Conservation (phyloP, 129 eudicot genomes). For the Chrysanthemum lavandulifolium region DNA sequence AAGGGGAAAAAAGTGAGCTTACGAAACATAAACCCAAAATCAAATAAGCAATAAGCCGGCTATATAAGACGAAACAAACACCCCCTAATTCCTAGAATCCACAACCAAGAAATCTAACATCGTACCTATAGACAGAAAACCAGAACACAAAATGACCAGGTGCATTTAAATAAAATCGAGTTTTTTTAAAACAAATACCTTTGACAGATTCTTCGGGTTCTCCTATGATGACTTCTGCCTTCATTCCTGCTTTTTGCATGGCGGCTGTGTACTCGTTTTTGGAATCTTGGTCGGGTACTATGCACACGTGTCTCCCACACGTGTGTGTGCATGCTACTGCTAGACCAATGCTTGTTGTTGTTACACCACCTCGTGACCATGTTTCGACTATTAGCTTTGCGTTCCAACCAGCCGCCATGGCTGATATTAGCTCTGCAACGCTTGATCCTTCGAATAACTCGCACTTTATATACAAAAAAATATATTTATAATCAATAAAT, state of each 20-base stretch:
- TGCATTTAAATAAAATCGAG: no score
- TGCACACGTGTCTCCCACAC: slow-evolving; percentile 68
- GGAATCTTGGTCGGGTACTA: slow-evolving; percentile 67
- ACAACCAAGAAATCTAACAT: no score
- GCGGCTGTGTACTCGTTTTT: slow-evolving; percentile 40
- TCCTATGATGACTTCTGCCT: slow-evolving; percentile 55
- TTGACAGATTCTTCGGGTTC: slow-evolving; percentile 55
- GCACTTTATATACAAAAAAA: slow-evolving; percentile 35
- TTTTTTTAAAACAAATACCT: no score
- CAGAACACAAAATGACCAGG: no score
- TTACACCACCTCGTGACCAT: no score
- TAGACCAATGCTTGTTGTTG: slow-evolving; percentile 50
- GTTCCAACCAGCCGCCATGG: slow-evolving; percentile 98
- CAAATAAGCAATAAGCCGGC: no score
- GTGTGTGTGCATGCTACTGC: slow-evolving; percentile 65
- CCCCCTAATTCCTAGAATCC: no score
- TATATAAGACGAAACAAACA: no score
- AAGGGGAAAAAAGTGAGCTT: no score
- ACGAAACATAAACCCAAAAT: no score
- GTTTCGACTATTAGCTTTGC: slow-evolving; percentile 55
- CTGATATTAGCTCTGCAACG: slow-evolving; percentile 83
- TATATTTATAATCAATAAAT: slow-evolving; percentile 29
- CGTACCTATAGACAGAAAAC: no score
- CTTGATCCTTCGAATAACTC: slow-evolving; percentile 56
- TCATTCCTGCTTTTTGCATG: slow-evolving; percentile 42